Conservation (phyloP, 306 rosid genomes). For the Corylus avellana region DNA sequence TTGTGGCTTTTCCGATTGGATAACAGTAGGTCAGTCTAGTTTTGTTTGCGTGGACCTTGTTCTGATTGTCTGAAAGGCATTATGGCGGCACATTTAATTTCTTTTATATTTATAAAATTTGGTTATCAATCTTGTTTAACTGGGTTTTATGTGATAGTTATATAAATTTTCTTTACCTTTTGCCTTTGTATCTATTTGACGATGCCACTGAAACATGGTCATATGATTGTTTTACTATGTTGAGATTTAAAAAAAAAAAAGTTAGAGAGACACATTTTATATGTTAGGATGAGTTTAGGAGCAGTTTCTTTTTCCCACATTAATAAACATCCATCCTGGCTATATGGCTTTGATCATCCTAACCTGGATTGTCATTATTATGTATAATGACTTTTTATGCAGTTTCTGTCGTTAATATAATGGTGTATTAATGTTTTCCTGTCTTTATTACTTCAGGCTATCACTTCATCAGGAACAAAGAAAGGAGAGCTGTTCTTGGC, state of each 20-base stretch:
- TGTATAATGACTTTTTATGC: neutral
- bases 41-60: neutral
- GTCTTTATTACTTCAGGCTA: slow-evolving; percentile 54
- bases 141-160: neutral
- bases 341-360: neutral
- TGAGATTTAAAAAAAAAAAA: too few species aligned
- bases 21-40: neutral
- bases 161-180: neutral
- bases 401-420: neutral
- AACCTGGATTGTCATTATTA: neutral
- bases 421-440: neutral
- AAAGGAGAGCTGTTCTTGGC: slow-evolving; percentile 72
- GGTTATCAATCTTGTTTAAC: neutral
- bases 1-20: neutral
- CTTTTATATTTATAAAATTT: neutral
- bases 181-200: too few species aligned
- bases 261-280: neutral
- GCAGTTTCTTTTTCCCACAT: neutral
- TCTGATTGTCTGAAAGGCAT: neutral
- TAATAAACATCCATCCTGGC: neutral
- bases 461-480: slow-evolving; percentile 74
- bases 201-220: neutral
- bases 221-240: neutral
- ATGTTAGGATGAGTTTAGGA: neutral
- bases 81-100: neutral